Evolutionary conservation across 257 asterid species (phyloP), one percentile per base, ranked within the genome.

Genomic region (Eustoma russellianum): DNA sequence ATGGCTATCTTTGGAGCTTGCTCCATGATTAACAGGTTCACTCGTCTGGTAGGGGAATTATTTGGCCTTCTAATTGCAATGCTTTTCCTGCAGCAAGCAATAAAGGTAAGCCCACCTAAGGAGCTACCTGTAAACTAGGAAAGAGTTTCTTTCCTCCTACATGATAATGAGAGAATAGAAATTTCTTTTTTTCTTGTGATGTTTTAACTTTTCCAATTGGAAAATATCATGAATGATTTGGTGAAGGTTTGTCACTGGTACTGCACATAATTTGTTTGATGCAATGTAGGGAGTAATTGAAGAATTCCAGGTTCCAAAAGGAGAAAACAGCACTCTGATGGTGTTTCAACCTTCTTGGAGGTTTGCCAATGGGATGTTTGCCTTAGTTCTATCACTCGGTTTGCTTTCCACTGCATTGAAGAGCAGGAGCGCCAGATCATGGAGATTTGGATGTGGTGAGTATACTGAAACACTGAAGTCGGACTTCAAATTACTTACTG

Each of bases 11-110:
- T 80, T 53, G 98, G 98, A 56, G 95, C 95, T 67, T 90, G 98
- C 81, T 90, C 98, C 46, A 83, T 90, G 51, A 90, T 90, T 72
- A 90, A 90, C 52, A 67, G 98, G 75, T 90, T 90, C 43, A 90
- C 98, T 53, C 98, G 98, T 34, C 67, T 90, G 51, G 98, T 96
- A 0, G 98, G 98, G 13, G 98, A 90, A 65, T 53, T 86, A 8
- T 90, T 90, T 58, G 98, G 98, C 43, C 79, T 90, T 89, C 95
- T 90, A 14, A 90, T 90, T 48, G 95, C 98, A 2, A 86, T 90
- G 96, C 94, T 90, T 44, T 90, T 86, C 80, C 83, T 90, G 96
- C 98, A 90, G 70, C 95, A 90, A 70, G 95, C 98, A 34, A 72
- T 82, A 60, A 77, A 64, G 64, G 96, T 83, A 73, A 71, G 74